These are phyloP conservation scores for Trichoderma endophyticum DNA, from an alignment of 2,329 filamentous ascomycete genomes.

Conservation along the genomic window DNA sequence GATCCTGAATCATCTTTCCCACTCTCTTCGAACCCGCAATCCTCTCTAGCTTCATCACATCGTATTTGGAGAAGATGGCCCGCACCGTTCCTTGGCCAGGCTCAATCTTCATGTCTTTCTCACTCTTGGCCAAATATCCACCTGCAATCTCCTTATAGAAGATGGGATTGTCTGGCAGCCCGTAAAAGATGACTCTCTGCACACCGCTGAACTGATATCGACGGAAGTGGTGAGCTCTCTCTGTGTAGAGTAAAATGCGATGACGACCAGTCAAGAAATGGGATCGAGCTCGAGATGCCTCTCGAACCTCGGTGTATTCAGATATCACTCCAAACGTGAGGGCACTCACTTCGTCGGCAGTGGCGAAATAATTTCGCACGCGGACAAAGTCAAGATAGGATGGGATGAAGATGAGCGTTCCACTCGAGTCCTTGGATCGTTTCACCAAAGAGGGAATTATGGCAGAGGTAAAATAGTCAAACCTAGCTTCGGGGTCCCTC, in stretches of 20 bases:
- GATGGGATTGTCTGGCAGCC: conserved; percentile 79
- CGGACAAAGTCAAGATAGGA: conserved; percentile 95
- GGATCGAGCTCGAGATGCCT: conserved; percentile 78
- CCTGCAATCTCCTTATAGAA: conserved; percentile 78
- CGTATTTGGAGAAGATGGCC: conserved; percentile 81
- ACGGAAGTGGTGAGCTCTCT: conserved; percentile 94
- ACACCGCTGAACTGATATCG: conserved; percentile 82
- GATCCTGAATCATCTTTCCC: conserved; percentile 77
- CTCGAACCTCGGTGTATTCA: conserved; percentile 78
- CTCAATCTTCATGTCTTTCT: conserved; percentile 53
- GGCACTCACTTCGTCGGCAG: conserved; percentile 52
- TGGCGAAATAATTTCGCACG: conserved; percentile 87
- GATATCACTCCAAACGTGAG: conserved; percentile 72
- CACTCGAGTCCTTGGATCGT: conserved; percentile 59
- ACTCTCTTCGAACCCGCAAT: conserved; percentile 79
- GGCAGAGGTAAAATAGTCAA: conserved; percentile 84
- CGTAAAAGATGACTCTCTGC: conserved; percentile 82
- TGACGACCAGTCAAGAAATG: conserved; percentile 85
- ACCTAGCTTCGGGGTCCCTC: conserved; percentile 80
- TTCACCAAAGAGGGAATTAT: conserved; percentile 73
- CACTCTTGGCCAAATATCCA: conserved; percentile 60
- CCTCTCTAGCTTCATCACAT: conserved; percentile 83
- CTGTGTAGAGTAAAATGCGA: conserved; percentile 82
- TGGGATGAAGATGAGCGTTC: conserved; percentile 84
- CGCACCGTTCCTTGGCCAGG: conserved; percentile 58